Evolutionary conservation across 1,139 yeast species (phyloP).

Genomic region (Pneumocystis wakefieldiae): DNA sequence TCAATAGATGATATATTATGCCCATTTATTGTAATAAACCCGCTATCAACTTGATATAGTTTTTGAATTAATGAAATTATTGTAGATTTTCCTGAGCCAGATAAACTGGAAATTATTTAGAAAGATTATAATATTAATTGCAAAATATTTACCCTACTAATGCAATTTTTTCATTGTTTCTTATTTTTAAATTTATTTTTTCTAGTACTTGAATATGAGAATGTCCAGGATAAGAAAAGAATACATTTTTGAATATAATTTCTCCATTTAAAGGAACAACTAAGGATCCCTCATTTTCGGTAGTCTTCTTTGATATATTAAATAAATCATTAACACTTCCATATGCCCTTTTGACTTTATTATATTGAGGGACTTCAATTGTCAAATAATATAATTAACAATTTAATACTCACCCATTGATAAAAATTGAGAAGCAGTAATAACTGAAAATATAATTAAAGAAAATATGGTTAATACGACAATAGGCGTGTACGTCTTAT

Average conservation of each 20-base stretch:
- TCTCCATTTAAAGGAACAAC: conserved; percentile 3
- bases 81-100: conserved; percentile 87
- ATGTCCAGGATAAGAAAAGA: conserved; percentile 13
- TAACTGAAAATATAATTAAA: conserved; percentile 55
- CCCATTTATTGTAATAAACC: conserved; percentile 51
- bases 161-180: conserved; percentile 67
- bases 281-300: background rate
- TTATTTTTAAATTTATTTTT: conserved; percentile 32
- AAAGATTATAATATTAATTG: background rate
- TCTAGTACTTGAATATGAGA: conserved; percentile 7
- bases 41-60: conserved; percentile 42
- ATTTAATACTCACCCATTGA: conserved; percentile 24
- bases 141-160: conserved; percentile 42
- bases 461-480: conserved; percentile 56
- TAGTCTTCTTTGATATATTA: conserved; percentile 3
- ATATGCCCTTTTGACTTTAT: conserved; percentile 32
- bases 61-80: conserved; percentile 46
- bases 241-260: conserved; percentile 9
- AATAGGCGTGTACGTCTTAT: conserved; percentile 37
- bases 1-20: conserved; percentile 47
- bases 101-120: conserved; percentile 28
- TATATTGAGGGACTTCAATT: conserved; percentile 46
- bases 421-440: conserved; percentile 45
- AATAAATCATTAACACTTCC: conserved; percentile 10
- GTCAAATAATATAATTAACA: background rate